Conservation (phyloP, 257 asterid species). For the Craterostigma plantagineum region DNA sequence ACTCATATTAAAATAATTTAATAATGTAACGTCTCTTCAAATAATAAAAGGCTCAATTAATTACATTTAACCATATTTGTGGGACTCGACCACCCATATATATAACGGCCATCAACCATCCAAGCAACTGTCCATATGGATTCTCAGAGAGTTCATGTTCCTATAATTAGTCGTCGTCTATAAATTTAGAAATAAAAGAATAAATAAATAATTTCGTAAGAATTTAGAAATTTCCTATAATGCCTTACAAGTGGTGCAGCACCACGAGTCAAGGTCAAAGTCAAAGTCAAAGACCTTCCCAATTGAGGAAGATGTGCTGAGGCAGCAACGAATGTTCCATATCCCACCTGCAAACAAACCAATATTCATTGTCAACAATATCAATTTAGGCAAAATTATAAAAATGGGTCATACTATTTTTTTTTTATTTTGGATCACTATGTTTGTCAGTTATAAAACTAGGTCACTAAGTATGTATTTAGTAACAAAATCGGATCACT, state of each 20-base stretch:
- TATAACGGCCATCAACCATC: constrained; percentile 36
- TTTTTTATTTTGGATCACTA: no score
- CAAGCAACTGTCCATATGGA: constrained; percentile 22
- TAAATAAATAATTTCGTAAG: not conserved
- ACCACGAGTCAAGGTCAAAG: no score
- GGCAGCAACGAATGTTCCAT: constrained; percentile 29
- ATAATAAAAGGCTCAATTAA: not conserved
- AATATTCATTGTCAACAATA: not conserved
- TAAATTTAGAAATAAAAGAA: not conserved
- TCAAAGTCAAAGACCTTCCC: not conserved
- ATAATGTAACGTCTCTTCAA: not conserved
- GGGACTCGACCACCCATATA: constrained; percentile 34
- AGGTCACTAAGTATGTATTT: no score
- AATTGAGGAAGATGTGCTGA: constrained; percentile 24
- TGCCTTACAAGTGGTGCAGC: no score
- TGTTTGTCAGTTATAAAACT: no score
- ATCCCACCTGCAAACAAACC: constrained; percentile 15
- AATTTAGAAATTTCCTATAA: constrained; percentile 3
- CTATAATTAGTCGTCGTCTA: constrained; percentile 1
- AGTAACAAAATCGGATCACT: no score
- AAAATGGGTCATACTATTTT: no score
- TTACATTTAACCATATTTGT: constrained; percentile 27
- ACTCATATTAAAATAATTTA: not conserved
- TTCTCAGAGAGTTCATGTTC: constrained; percentile 9
- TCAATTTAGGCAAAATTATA: no score